phyloP scores from a whole-genome alignment of 345 rosid species.

The Rubroshorea leprosula region DNA sequence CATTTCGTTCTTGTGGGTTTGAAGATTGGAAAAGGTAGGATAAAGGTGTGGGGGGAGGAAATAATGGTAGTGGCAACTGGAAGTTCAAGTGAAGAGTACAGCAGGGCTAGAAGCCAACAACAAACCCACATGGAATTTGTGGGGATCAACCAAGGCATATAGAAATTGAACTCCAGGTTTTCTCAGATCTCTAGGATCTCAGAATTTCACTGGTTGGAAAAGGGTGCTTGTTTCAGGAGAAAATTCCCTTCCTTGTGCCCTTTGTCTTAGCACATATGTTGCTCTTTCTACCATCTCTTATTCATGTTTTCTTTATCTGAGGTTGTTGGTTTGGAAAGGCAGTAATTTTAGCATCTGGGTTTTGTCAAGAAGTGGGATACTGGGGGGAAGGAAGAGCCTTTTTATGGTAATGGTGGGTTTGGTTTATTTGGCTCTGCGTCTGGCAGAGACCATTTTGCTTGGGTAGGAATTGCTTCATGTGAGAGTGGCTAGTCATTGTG shows the following conservation, averaged over 20 bases:
- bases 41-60: constrained; percentile 5
- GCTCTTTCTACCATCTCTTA: constrained; percentile 28
- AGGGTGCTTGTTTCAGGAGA: constrained; percentile 41
- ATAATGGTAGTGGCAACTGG: constrained; percentile 21
- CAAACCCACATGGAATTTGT: constrained; percentile 35
- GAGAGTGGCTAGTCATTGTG: constrained; percentile 25
- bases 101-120: constrained; percentile 20
- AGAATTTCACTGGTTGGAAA: constrained; percentile 43
- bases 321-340: constrained; percentile 17
- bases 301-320: constrained; percentile 25
- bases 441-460: constrained; percentile 22
- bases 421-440: constrained; percentile 22
- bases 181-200: constrained; percentile 93
- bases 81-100: constrained; percentile 8
- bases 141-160: constrained; percentile 33
- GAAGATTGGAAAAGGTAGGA: constrained; percentile 2
- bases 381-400: constrained; percentile 15
- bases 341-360: constrained; percentile 27
- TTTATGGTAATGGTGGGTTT: constrained; percentile 14
- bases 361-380: background rate
- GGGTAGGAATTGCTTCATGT: constrained; percentile 21
- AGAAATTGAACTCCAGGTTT: constrained; percentile 18
- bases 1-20: constrained; percentile 8
- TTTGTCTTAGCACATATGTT: constrained; percentile 20
- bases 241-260: constrained; percentile 30